Percentiles rank a stretch among this genome's conserved stretches.
Conservation (phyloP, 2,329 filamentous ascomycete genomes). For the Pseudogymnoascus sp. region DNA sequence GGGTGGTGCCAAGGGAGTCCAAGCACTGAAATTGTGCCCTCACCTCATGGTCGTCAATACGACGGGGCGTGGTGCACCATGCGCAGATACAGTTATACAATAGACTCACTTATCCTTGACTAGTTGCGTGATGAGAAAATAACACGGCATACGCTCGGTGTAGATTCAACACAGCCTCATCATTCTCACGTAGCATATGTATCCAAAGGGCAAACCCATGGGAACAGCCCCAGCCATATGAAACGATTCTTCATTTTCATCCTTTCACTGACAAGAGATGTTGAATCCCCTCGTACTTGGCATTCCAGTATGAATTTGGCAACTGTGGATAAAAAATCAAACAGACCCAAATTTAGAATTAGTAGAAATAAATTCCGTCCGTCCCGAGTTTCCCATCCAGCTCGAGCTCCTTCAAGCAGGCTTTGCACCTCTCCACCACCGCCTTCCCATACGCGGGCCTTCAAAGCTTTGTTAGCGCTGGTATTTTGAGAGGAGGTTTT, state of each 20-base stretch:
- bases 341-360: not conserved
- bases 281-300: no score
- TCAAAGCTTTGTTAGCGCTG: not conserved
- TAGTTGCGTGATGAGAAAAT: not conserved
- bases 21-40: not conserved
- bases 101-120: not conserved
- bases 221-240: not conserved
- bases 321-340: not conserved
- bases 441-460: slow-evolving; percentile 17
- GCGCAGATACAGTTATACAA: not conserved
- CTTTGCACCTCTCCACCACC: slow-evolving; percentile 17
- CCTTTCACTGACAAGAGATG: not conserved
- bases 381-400: slow-evolving; percentile 15
- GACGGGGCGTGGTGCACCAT: no score
- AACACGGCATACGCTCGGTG: not conserved
- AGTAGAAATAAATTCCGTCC: slow-evolving; percentile 18
- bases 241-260: not conserved
- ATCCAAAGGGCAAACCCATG: not conserved
- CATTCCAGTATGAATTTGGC: not conserved
- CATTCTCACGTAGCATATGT: not conserved
- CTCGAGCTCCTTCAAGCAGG: slow-evolving; percentile 17
- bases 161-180: not conserved
- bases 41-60: no score
- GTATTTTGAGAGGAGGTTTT: not conserved
- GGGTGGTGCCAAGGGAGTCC: not conserved